Evolutionary conservation across 169 alveolate species (phyloP).

Genomic region (Hepatocystis sp.): DNA sequence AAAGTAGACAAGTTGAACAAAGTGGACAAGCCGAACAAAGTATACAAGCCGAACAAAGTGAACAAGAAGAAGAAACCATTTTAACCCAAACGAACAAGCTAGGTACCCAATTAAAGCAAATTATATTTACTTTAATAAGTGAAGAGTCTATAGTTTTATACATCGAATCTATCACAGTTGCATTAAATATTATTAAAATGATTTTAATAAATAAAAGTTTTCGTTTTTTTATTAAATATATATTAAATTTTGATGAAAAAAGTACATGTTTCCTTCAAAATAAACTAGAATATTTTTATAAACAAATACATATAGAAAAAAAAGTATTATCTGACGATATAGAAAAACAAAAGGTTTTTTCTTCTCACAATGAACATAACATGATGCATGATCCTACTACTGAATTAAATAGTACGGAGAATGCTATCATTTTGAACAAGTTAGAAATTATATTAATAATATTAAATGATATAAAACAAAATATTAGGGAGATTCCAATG

Average conservation of each 20-base stretch:
- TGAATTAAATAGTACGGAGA: too few relatives aligned
- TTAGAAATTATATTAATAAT: too few relatives aligned
- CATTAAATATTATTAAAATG: constrained; percentile 60
- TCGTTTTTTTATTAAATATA: constrained; percentile 21
- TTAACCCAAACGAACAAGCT: constrained; percentile 24
- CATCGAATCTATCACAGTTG: constrained; percentile 61
- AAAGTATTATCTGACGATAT: constrained; percentile 1
- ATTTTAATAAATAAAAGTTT: constrained; percentile 53
- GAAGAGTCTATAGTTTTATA: constrained; percentile 67
- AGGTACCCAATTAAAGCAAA: constrained; percentile 59
- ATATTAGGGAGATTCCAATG: too few relatives aligned
- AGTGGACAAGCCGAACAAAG: not conserved
- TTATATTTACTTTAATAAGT: constrained; percentile 18
- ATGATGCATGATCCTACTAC: too few relatives aligned
- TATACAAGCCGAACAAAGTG: not conserved
- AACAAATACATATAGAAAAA: constrained; percentile 56
- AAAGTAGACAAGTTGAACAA: constrained; percentile 43
- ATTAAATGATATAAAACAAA: not conserved
- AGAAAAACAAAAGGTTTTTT: constrained; percentile 16
- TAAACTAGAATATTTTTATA: constrained; percentile 47
- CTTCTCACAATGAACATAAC: too few relatives aligned
- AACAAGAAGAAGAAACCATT: not conserved
- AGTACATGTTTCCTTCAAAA: constrained; percentile 64
- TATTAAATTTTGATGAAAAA: constrained; percentile 27
- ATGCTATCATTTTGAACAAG: too few relatives aligned